Percentiles rank a stretch among this genome's conserved stretches.
These are phyloP conservation scores for Wickerhamomyces rabaulensis DNA, from an alignment of 805 yeast genomes.

Conservation along the genomic window DNA sequence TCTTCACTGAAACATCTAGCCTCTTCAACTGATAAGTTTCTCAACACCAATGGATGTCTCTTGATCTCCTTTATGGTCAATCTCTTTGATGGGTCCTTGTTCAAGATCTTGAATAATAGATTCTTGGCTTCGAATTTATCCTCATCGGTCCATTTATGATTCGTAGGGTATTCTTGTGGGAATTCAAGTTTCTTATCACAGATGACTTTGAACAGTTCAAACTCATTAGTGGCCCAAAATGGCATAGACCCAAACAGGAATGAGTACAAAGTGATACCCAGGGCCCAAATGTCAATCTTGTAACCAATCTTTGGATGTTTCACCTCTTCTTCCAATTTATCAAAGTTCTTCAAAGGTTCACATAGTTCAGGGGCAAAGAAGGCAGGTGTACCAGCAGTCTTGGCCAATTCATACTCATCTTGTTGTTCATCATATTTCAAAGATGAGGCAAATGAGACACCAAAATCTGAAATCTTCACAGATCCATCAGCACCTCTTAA, in stretches of 20 bases:
- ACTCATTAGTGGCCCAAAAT: constrained; percentile 82
- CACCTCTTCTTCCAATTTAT: constrained; percentile 18
- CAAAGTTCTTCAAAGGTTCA: constrained; percentile 32
- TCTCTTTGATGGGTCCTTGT: constrained; percentile 65
- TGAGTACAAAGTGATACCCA: constrained; percentile 89
- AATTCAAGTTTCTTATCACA: constrained; percentile 53
- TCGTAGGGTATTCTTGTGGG: constrained; percentile 51
- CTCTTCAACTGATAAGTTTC: constrained; percentile 31
- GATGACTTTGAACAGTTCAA: constrained; percentile 78
- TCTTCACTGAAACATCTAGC: constrained; percentile 17
- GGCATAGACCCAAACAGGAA: constrained; percentile 85
- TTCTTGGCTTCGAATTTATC: constrained; percentile 46
- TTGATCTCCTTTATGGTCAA: constrained; percentile 69
- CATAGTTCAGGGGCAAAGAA: constrained; percentile 94
- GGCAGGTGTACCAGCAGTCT: constrained; percentile 97
- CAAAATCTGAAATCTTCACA: constrained; percentile 95
- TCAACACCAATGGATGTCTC: constrained; percentile 62
- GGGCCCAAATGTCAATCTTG: constrained; percentile 96
- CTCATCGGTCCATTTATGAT: constrained; percentile 24
- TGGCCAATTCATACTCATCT: constrained; percentile 78
- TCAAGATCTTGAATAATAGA: constrained; percentile 54
- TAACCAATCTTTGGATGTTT: constrained; percentile 53
- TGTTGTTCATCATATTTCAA: constrained; percentile 41
- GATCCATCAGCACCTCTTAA: constrained; percentile 61
- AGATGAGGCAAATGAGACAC: constrained; percentile 74